These are phyloP conservation scores for Lagerstroemia speciosa DNA, from an alignment of 345 rosid genomes.

Conservation along the genomic window DNA sequence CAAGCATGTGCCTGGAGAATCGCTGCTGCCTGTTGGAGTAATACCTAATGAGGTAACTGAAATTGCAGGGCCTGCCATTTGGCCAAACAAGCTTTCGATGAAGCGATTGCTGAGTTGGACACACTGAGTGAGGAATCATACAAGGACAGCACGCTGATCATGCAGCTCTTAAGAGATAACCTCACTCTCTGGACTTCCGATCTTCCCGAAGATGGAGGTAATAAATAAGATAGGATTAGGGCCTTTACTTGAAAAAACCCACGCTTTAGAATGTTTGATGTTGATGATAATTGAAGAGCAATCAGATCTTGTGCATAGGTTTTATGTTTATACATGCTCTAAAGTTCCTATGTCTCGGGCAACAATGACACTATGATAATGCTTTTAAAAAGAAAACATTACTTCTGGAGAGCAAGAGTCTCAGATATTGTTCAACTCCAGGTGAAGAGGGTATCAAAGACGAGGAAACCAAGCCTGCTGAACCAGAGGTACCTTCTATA, in stretches of 20 bases:
- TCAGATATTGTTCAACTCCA: conserved; percentile 15
- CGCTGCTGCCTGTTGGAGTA: not conserved
- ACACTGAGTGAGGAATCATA: conserved; percentile 91
- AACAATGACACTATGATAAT: not conserved
- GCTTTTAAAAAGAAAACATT: not conserved
- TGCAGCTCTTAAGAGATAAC: conserved; percentile 97
- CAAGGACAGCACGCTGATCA: conserved; percentile 95
- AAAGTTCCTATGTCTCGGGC: not conserved
- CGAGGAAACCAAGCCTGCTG: conserved; percentile 69
- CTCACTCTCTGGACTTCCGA: conserved; percentile 99
- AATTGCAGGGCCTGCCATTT: conserved; percentile 85
- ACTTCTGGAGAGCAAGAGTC: not conserved
- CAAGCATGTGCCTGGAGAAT: not conserved
- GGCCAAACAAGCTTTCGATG: conserved; percentile 96
- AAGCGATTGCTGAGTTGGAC: conserved; percentile 94
- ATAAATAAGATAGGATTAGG: not conserved
- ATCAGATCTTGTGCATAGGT: not conserved
- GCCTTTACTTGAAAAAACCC: too few relatives aligned
- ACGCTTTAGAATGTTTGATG: too few relatives aligned
- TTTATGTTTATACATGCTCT: not conserved
- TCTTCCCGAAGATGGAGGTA: conserved; percentile 98
- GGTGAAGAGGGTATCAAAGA: conserved; percentile 73
- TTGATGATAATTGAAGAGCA: not conserved
- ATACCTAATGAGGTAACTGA: not conserved
- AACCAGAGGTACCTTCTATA: conserved; percentile 38